These are phyloP conservation scores for Pochonia chlamydosporia DNA, from an alignment of 2,329 filamentous ascomycete genomes.

Conservation along the genomic window DNA sequence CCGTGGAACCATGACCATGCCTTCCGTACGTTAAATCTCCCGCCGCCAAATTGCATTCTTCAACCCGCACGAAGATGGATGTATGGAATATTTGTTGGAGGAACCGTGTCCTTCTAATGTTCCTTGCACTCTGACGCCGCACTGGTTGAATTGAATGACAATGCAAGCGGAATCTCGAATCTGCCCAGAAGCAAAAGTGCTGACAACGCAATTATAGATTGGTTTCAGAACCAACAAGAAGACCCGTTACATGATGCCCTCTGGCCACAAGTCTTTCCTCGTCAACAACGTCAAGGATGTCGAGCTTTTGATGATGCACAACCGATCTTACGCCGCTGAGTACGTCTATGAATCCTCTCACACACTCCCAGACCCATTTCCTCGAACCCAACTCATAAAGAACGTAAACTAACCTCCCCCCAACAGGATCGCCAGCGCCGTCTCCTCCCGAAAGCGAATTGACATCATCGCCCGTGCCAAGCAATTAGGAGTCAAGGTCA, in stretches of 20 bases:
- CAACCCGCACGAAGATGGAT: neutral
- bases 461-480: slow-evolving; percentile 97
- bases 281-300: slow-evolving; percentile 95
- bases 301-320: slow-evolving; percentile 99
- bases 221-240: slow-evolving; percentile 99
- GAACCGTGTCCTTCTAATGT: no score
- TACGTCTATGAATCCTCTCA: slow-evolving; percentile 48
- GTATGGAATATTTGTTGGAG: no score
- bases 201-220: slow-evolving; percentile 55
- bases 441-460: slow-evolving; percentile 97
- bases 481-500: slow-evolving; percentile 99
- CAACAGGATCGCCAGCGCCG: slow-evolving; percentile 90
- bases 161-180: no score
- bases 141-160: no score
- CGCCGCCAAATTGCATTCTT: neutral
- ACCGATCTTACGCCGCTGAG: slow-evolving; percentile 98
- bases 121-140: no score
- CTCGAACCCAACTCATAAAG: no score
- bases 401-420: neutral
- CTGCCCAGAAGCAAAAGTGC: neutral
- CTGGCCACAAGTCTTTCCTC: slow-evolving; percentile 99
- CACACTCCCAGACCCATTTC: no score
- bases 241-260: slow-evolving; percentile 97
- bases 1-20: slow-evolving; percentile 93
- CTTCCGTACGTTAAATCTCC: slow-evolving; percentile 68